phyloP scores from a whole-genome alignment of 371 early-diverging fungal species.

The Lichtheimia ramosa region DNA sequence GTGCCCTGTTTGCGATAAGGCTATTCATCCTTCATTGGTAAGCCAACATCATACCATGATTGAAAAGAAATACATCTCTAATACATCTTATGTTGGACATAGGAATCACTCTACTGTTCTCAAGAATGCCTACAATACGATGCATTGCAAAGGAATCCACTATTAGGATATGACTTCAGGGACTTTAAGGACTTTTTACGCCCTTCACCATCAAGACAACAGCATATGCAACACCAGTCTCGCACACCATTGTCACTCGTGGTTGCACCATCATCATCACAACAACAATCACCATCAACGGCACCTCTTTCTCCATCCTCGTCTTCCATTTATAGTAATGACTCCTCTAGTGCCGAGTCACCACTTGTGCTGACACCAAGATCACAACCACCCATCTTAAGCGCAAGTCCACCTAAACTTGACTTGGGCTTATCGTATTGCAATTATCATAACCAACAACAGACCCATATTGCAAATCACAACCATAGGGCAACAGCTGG shows the following conservation, averaged over 20 bases:
- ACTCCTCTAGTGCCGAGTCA: background rate
- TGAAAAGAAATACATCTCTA: background rate
- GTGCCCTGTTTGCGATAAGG: slow-evolving; percentile 15
- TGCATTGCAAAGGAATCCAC: slow-evolving; percentile 24
- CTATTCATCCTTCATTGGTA: slow-evolving; percentile 6
- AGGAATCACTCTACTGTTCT: slow-evolving; percentile 27
- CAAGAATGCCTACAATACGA: slow-evolving; percentile 29
- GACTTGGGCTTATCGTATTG: background rate
- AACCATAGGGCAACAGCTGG: no score
- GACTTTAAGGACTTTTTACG: slow-evolving; percentile 25
- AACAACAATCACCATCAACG: background rate
- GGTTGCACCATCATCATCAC: background rate
- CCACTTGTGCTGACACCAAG: background rate
- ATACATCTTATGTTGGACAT: background rate
- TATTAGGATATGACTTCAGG: slow-evolving; percentile 30
- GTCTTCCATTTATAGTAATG: slow-evolving; percentile 1
- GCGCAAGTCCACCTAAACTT: background rate
- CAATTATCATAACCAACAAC: background rate
- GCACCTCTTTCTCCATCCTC: background rate
- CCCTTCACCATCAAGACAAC: background rate
- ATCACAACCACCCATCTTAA: background rate
- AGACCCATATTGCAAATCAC: no score
- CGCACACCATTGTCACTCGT: no score
- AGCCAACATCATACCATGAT: no score
- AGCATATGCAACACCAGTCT: background rate